These are phyloP conservation scores for Globisporangium middletonii DNA, from an alignment of 352 stramenopile genomes.

Conservation along the genomic window DNA sequence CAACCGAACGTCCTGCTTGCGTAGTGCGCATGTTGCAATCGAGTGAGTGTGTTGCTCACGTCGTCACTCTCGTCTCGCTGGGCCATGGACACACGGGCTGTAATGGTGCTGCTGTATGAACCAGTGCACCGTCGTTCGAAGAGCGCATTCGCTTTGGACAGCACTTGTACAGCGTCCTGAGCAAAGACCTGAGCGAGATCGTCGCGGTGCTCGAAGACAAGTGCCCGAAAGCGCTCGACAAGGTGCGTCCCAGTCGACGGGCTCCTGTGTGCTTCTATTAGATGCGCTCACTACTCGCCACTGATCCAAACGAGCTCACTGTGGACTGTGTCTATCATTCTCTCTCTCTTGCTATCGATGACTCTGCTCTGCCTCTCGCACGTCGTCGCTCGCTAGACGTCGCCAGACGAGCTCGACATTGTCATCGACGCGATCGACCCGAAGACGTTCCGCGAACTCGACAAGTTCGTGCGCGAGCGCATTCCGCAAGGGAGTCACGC, in stretches of 20 bases:
- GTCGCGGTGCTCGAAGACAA: slow-evolving; percentile 57
- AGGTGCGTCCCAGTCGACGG: slow-evolving; percentile 21
- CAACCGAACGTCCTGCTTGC: background rate
- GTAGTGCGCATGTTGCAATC: background rate
- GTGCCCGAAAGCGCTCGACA: slow-evolving; percentile 40
- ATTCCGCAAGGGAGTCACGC: slow-evolving; percentile 57
- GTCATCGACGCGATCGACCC: slow-evolving; percentile 76
- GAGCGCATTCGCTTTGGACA: slow-evolving; percentile 82
- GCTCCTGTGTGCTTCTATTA: background rate
- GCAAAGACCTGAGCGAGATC: slow-evolving; percentile 58
- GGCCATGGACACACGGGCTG: background rate
- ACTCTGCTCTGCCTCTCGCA: no score
- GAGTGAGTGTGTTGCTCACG: background rate
- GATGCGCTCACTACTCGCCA: background rate
- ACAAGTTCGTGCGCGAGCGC: slow-evolving; percentile 68
- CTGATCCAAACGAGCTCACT: background rate
- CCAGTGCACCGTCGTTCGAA: slow-evolving; percentile 57
- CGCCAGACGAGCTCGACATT: slow-evolving; percentile 25
- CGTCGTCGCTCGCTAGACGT: slow-evolving; percentile 66
- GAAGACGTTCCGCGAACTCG: slow-evolving; percentile 80
- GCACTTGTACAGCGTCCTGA: slow-evolving; percentile 81
- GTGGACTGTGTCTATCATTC: no score
- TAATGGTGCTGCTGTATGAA: background rate
- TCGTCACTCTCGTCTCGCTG: no score
- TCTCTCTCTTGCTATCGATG: background rate